A percentile compares a stretch with the other conserved stretches of the same genome.
Conservation (phyloP, 441 rosid species). For the Flueggea neowawraea region DNA sequence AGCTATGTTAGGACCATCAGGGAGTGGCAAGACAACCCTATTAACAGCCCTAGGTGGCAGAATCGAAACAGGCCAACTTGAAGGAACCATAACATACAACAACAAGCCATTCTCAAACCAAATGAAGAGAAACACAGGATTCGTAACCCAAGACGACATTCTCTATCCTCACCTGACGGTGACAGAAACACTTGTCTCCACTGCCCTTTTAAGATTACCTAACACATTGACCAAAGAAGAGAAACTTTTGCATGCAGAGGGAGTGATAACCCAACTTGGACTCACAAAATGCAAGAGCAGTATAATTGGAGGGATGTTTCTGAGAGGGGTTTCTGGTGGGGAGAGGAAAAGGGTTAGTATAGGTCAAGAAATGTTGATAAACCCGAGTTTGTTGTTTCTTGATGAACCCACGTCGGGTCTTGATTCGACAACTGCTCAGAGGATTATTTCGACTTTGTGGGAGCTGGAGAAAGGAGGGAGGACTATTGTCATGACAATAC, state of each 20-base stretch:
- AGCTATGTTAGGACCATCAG: conserved; percentile 69
- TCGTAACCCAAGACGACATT: conserved; percentile 55
- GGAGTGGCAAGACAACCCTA: conserved; percentile 62
- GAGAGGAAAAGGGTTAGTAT: conserved; percentile 42
- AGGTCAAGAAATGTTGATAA: conserved; percentile 36
- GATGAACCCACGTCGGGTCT: conserved; percentile 45
- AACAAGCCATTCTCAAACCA: conserved; percentile 33
- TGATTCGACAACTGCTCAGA: conserved; percentile 36
- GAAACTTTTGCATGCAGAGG: conserved; percentile 25
- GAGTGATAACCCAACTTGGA: conserved; percentile 21
- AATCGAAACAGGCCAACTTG: conserved; percentile 25
- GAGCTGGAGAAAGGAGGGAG: conserved; percentile 28
- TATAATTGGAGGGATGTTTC: conserved; percentile 22
- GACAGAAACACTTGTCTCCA: conserved; percentile 43
- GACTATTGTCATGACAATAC: conserved; percentile 30
- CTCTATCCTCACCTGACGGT: conserved; percentile 56
- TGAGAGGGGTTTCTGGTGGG: conserved; percentile 39
- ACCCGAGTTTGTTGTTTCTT: conserved; percentile 34
- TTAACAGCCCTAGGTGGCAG: conserved; percentile 56
- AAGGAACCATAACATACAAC: conserved; percentile 44
- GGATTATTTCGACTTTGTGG: conserved; percentile 27
- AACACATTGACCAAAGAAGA: conserved; percentile 22
- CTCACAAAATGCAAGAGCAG: conserved; percentile 25
- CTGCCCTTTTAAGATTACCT: conserved; percentile 50
- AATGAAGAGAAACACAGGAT: conserved; percentile 43